These are phyloP conservation scores for Coniferiporia weirii DNA, from an alignment of 1,284 basidiomycete species.

Conservation along the genomic window DNA sequence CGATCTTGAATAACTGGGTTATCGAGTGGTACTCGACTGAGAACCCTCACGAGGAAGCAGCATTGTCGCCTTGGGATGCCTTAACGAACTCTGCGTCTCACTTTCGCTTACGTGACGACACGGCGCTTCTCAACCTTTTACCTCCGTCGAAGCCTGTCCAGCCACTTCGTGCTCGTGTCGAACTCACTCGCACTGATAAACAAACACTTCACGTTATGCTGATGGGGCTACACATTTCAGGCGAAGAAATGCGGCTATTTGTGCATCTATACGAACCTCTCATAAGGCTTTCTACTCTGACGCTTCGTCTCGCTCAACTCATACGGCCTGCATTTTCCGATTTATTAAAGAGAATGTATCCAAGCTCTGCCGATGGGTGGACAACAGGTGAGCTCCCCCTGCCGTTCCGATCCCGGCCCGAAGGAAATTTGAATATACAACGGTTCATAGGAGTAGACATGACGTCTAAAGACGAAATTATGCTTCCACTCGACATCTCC, in stretches of 20 bases:
- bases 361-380: slow-evolving; percentile 54
- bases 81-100: slow-evolving; percentile 37
- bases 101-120: slow-evolving; percentile 52
- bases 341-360: slow-evolving; percentile 78
- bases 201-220: slow-evolving; percentile 48
- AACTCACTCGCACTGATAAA: slow-evolving; percentile 20
- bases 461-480: slow-evolving; percentile 10
- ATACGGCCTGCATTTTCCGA: slow-evolving; percentile 81
- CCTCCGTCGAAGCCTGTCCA: slow-evolving; percentile 29
- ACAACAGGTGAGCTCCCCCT: slow-evolving; percentile 44
- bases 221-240: slow-evolving; percentile 72
- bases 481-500: slow-evolving; percentile 33
- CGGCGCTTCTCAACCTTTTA: slow-evolving; percentile 32
- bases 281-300: slow-evolving; percentile 54
- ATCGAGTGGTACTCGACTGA: slow-evolving; percentile 15
- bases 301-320: slow-evolving; percentile 61
- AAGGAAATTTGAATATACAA: neutral
- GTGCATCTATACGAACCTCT: slow-evolving; percentile 51
- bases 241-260: slow-evolving; percentile 60
- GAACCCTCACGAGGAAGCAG: slow-evolving; percentile 16
- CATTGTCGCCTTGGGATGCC: slow-evolving; percentile 28
- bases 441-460: slow-evolving; percentile 6
- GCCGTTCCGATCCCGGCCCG: neutral
- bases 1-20: slow-evolving; percentile 48
- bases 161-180: slow-evolving; percentile 32